Evolutionary conservation across 2,329 filamentous ascomycete genomes (phyloP).

Genomic region (Phaeosphaeriaceae sp.): DNA sequence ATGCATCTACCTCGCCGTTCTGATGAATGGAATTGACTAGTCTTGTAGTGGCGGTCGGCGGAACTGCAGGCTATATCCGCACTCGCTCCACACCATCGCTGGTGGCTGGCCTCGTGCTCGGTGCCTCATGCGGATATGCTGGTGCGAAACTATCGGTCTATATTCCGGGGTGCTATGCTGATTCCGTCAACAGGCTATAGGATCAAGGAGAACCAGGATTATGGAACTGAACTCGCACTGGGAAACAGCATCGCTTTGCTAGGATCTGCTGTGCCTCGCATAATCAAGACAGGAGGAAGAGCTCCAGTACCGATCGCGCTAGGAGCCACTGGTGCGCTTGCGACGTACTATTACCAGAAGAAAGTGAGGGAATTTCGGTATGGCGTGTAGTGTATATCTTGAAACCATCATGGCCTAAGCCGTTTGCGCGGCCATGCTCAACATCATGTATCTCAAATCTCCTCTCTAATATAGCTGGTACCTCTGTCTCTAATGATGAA

Average conservation of each 20-base stretch:
- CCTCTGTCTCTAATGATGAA: not conserved
- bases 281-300: conserved; percentile 36
- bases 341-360: conserved; percentile 38
- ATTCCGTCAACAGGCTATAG: conserved; percentile 24
- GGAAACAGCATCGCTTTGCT: conserved; percentile 33
- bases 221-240: conserved; percentile 36
- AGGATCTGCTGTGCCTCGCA: conserved; percentile 33
- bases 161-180: not conserved
- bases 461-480: not conserved
- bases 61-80: conserved; percentile 36
- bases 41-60: conserved; percentile 30
- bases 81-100: conserved; percentile 38
- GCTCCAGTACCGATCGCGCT: conserved; percentile 35
- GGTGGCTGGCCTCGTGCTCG: conserved; percentile 34
- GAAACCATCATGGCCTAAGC: not conserved
- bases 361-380: conserved; percentile 40
- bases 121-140: conserved; percentile 33
- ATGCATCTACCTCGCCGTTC: conserved; percentile 3
- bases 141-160: conserved; percentile 12
- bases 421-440: not conserved
- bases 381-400: conserved; percentile 19
- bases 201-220: conserved; percentile 38
- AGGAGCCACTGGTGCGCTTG: conserved; percentile 30
- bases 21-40: conserved; percentile 6
- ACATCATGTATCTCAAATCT: not conserved